phyloP scores from a whole-genome alignment of 345 rosid genomes.

The Melastoma malabathricum region DNA sequence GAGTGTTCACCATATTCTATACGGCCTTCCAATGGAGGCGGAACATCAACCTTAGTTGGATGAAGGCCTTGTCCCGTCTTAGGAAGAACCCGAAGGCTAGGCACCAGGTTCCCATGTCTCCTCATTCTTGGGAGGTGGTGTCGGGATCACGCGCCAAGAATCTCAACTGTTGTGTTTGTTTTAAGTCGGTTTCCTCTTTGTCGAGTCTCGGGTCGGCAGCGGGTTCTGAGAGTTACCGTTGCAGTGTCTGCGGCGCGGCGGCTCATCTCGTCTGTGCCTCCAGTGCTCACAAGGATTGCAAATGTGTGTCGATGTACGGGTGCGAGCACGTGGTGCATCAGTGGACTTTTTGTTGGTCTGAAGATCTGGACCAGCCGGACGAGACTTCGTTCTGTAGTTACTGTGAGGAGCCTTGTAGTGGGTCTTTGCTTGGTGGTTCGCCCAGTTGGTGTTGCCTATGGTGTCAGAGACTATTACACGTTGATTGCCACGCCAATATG shows the following conservation, averaged over 20 bases:
- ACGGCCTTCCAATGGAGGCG: slow-evolving; percentile 96
- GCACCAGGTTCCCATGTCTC: slow-evolving; percentile 52
- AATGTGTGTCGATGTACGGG: slow-evolving; percentile 72
- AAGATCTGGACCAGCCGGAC: slow-evolving; percentile 71
- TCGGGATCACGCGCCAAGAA: slow-evolving; percentile 67
- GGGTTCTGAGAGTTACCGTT: slow-evolving; percentile 50
- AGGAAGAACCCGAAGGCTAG: slow-evolving; percentile 84
- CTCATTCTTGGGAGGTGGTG: slow-evolving; percentile 62
- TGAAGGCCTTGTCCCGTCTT: slow-evolving; percentile 78
- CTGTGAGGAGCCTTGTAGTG: slow-evolving; percentile 85
- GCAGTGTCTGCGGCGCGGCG: slow-evolving; percentile 70
- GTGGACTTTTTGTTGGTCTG: slow-evolving; percentile 94
- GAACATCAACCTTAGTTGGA: slow-evolving; percentile 88
- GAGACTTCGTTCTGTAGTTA: slow-evolving; percentile 70
- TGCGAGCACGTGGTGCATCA: slow-evolving; percentile 74
- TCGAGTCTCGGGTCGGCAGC: slow-evolving; percentile 46
- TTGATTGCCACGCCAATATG: slow-evolving; percentile 78
- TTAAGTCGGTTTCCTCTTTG: slow-evolving; percentile 55
- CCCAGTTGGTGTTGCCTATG: slow-evolving; percentile 99
- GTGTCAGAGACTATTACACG: slow-evolving; percentile 95
- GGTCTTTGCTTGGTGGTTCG: slow-evolving; percentile 89
- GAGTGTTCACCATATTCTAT: slow-evolving; percentile 71
- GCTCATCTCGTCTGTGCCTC: slow-evolving; percentile 64
- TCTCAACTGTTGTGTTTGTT: slow-evolving; percentile 81
- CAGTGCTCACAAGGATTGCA: slow-evolving; percentile 69